A percentile compares a stretch with the other conserved stretches of the same genome.
phyloP scores from a whole-genome alignment of 2,329 filamentous ascomycete species.

The Fusarium sp. region DNA sequence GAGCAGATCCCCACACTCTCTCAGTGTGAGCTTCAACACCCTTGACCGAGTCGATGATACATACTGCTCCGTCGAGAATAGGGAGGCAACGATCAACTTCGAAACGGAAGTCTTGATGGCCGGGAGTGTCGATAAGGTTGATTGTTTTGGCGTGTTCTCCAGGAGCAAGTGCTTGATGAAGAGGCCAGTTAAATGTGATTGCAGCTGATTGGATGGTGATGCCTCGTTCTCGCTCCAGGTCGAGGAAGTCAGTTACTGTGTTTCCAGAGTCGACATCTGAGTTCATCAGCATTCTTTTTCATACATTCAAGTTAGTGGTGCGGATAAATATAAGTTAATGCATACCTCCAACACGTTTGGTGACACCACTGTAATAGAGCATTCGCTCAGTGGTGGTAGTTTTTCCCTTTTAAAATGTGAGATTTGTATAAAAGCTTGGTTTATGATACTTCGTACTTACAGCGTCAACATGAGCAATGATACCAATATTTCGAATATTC shows the following conservation, averaged over 20 bases:
- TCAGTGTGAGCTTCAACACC: constrained; percentile 98
- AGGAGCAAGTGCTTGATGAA: constrained; percentile 59
- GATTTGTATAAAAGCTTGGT: not conserved
- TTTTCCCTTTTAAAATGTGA: constrained; percentile 73
- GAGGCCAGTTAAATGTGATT: constrained; percentile 95
- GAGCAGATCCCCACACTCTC: constrained; percentile 93
- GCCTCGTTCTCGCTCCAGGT: constrained; percentile 89
- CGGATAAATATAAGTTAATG: not conserved
- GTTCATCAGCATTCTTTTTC: constrained; percentile 3
- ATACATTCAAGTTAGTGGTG: not conserved
- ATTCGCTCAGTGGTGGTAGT: constrained; percentile 99
- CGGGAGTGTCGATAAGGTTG: constrained; percentile 93
- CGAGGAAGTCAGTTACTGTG: constrained; percentile 96
- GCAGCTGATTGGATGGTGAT: constrained; percentile 99
- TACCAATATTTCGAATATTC: constrained; percentile 92
- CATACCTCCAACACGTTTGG: constrained; percentile 81
- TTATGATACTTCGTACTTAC: constrained; percentile 54
- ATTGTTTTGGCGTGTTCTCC: constrained; percentile 72
- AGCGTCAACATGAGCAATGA: constrained; percentile 98
- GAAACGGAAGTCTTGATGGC: constrained; percentile 97
- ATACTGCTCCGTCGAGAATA: constrained; percentile 90
- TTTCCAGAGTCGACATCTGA: constrained; percentile 94
- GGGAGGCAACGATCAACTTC: constrained; percentile 92
- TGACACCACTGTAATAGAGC: constrained; percentile 96
- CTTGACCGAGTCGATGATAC: constrained; percentile 91